phyloP scores from a whole-genome alignment of 441 rosid species.

The Erysimum cheiri region DNA sequence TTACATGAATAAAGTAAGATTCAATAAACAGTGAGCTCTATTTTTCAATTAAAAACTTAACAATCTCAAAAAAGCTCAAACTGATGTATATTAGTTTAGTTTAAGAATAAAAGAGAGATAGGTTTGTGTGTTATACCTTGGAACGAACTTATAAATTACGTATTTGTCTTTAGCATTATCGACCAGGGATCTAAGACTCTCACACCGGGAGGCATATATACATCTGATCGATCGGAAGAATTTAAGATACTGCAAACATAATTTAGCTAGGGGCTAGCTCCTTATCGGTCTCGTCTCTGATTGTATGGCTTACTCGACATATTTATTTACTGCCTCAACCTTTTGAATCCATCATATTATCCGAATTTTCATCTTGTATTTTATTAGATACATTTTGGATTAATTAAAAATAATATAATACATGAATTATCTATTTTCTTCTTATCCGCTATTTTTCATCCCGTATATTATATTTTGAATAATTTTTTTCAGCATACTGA shows the following conservation, averaged over 20 bases:
- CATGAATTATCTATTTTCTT: too few relatives aligned
- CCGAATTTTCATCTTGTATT: too few relatives aligned
- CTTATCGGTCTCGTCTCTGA: slow-evolving; percentile 54
- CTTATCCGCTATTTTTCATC: too few relatives aligned
- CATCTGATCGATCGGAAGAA: slow-evolving; percentile 66
- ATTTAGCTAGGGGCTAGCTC: slow-evolving; percentile 52
- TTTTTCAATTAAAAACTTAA: neutral
- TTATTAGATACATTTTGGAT: too few relatives aligned
- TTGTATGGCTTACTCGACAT: slow-evolving; percentile 57
- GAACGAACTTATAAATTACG: slow-evolving; percentile 67
- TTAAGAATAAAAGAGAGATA: neutral
- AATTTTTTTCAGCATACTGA: too few relatives aligned
- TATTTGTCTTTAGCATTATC: slow-evolving; percentile 61
- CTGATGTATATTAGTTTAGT: neutral
- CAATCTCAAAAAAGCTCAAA: neutral
- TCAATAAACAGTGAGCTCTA: slow-evolving; percentile 3
- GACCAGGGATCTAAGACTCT: slow-evolving; percentile 65
- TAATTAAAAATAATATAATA: too few relatives aligned
- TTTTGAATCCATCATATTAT: slow-evolving; percentile 19
- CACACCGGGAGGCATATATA: slow-evolving; percentile 65
- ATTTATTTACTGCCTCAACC: slow-evolving; percentile 60
- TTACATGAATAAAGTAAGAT: slow-evolving; percentile 9
- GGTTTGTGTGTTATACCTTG: slow-evolving; percentile 55
- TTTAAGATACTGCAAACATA: slow-evolving; percentile 72
- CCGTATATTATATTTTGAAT: too few relatives aligned